Evolutionary conservation across 2,329 filamentous ascomycete genomes (phyloP).

Genomic region (Tothia fuscella): DNA sequence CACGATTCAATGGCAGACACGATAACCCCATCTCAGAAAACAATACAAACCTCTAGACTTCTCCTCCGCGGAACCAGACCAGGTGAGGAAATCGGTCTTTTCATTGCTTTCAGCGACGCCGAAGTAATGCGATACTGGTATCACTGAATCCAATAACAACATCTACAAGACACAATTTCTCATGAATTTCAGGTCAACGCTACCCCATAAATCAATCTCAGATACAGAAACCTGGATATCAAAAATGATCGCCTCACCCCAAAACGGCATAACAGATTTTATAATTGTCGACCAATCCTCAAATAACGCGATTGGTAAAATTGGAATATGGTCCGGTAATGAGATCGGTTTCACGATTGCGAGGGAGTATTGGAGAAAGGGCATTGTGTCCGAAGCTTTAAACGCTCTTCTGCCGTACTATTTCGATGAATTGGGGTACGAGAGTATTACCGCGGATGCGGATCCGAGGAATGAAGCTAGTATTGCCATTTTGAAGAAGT

Average conservation of each 20-base stretch:
- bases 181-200: slow-evolving; percentile 9
- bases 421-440: slow-evolving; percentile 1
- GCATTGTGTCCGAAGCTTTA: slow-evolving; percentile 5
- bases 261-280: slow-evolving; percentile 8
- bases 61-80: neutral
- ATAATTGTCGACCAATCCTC: neutral
- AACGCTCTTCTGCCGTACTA: slow-evolving; percentile 1
- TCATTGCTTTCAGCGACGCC: neutral
- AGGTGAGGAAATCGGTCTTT: neutral
- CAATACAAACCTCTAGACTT: neutral
- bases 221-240: slow-evolving; percentile 6
- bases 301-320: slow-evolving; percentile 4
- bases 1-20: no score
- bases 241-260: neutral
- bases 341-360: slow-evolving; percentile 9
- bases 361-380: slow-evolving; percentile 4
- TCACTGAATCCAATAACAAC: no score
- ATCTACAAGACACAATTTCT: no score
- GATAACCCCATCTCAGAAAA: no score
- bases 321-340: slow-evolving; percentile 5
- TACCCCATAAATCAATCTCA: neutral
- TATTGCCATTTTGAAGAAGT: slow-evolving; percentile 4
- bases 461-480: slow-evolving; percentile 8
- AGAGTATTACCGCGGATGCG: slow-evolving; percentile 5
- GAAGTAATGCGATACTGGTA: no score